Conservation (phyloP, 768 basidiomycete genomes). For the Leucosporidium creatinivorum region DNA sequence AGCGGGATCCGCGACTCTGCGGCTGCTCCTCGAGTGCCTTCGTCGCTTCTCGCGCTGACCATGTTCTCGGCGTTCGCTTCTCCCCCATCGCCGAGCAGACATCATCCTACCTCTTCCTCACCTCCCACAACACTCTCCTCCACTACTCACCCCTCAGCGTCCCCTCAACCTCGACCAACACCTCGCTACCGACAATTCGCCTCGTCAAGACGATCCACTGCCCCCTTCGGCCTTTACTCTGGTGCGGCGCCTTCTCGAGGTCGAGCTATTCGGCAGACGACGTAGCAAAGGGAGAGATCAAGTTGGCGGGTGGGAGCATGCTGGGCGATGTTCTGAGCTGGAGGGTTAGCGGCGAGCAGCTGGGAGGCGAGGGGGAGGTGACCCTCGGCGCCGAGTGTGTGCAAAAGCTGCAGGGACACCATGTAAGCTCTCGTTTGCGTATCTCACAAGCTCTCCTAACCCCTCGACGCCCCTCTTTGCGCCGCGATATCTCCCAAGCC, state of each 20-base stretch:
- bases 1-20: too few species aligned
- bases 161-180: not conserved
- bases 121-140: not conserved
- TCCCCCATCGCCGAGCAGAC: too few species aligned
- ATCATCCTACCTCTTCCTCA: not conserved
- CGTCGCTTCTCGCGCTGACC: too few species aligned
- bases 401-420: too few species aligned
- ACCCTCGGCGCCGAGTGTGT: too few species aligned
- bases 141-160: not conserved
- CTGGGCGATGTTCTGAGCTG: not conserved
- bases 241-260: not conserved
- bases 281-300: not conserved
- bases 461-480: too few species aligned
- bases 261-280: not conserved
- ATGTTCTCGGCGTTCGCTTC: too few species aligned
- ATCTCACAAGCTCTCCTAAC: too few species aligned
- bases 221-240: not conserved
- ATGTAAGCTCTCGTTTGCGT: too few species aligned
- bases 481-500: too few species aligned
- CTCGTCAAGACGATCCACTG: not conserved
- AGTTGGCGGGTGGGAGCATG: not conserved
- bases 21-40: too few species aligned
- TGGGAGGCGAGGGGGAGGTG: too few species aligned
- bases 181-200: not conserved
- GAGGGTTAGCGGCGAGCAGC: not conserved